phyloP scores from a whole-genome alignment of 139 green algal species.

The Tetradesmus obliquus region DNA sequence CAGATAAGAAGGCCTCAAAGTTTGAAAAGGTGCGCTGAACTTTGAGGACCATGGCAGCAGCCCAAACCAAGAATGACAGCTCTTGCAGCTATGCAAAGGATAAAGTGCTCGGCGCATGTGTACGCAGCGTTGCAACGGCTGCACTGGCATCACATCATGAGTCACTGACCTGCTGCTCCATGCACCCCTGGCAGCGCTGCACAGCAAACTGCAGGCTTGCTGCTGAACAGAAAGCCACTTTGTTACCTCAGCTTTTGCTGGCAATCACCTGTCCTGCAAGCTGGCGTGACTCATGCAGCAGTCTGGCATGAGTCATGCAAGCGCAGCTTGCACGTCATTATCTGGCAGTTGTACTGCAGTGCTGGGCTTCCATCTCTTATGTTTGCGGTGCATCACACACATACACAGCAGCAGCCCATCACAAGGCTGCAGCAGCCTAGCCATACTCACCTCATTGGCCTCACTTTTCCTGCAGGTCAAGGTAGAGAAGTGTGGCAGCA shows the following conservation, averaged over 20 bases:
- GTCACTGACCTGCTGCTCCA: background rate
- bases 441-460: background rate
- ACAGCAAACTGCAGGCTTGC: background rate
- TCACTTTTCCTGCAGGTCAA: constrained; percentile 74
- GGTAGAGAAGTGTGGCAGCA: constrained; percentile 82
- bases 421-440: background rate
- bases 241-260: too few relatives aligned
- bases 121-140: background rate
- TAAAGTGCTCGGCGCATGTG: background rate
- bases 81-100: background rate
- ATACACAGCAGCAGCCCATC: background rate
- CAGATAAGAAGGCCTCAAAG: constrained; percentile 82
- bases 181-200: background rate
- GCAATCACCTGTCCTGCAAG: too few relatives aligned
- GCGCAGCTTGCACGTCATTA: background rate
- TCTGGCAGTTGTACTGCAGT: too few relatives aligned
- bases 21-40: constrained; percentile 62
- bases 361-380: too few relatives aligned
- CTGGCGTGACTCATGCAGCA: too few relatives aligned
- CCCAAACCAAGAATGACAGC: background rate
- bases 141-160: background rate
- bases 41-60: too few relatives aligned
- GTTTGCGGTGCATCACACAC: too few relatives aligned
- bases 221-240: too few relatives aligned
- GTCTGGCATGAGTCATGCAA: background rate